A percentile compares a stretch with the other conserved stretches of the same genome.
Evolutionary conservation across 2,329 filamentous ascomycete genomes (phyloP).

Genomic region (Dryadomyces quercivorus): DNA sequence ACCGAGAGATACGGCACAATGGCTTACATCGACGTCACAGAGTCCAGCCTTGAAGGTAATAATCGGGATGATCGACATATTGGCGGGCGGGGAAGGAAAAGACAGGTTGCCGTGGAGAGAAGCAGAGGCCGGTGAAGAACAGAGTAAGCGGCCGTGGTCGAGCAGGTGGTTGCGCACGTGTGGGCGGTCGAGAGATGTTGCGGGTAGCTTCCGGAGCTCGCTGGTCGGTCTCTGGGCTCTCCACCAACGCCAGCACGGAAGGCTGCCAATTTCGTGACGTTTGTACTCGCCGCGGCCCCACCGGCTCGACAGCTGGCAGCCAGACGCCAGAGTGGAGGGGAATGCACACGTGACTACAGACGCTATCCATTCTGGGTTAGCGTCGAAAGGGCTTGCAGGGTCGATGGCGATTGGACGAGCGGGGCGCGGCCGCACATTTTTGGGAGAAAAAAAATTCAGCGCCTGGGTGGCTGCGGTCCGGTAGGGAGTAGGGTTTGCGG

Average conservation of each 20-base stretch:
- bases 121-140: neutral
- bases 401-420: slow-evolving; percentile 2
- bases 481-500: slow-evolving; percentile 6
- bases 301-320: slow-evolving; percentile 3
- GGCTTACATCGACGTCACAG: slow-evolving; percentile 69
- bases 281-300: neutral
- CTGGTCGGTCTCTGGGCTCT: neutral
- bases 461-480: slow-evolving; percentile 3
- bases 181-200: neutral
- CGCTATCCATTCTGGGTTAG: neutral
- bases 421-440: slow-evolving; percentile 1
- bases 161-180: neutral
- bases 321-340: too few species aligned
- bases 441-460: slow-evolving; percentile 9
- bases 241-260: slow-evolving; percentile 1
- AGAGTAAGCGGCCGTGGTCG: neutral
- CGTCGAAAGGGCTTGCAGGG: neutral
- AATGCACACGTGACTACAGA: neutral
- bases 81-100: neutral
- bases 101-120: neutral
- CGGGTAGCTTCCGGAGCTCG: slow-evolving; percentile 9
- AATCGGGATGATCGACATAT: slow-evolving; percentile 73
- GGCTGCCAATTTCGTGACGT: slow-evolving; percentile 13
- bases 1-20: neutral
- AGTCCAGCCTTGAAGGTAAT: slow-evolving; percentile 95